Evolutionary conservation across 2,329 filamentous ascomycete species (phyloP).

Genomic region (Seiridium cupressi): DNA sequence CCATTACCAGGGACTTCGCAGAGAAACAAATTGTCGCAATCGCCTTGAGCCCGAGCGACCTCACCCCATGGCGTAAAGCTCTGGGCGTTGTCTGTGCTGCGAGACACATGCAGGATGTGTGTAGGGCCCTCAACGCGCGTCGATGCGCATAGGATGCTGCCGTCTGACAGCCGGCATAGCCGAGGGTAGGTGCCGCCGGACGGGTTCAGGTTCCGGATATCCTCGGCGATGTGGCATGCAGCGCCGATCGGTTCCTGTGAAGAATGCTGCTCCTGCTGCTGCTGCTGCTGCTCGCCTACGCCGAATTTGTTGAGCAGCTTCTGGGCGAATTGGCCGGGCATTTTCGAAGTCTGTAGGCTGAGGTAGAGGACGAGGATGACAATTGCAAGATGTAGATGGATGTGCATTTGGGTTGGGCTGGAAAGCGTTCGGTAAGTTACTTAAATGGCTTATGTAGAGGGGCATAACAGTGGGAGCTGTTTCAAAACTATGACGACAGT

Average conservation of each 20-base stretch:
- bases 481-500: background rate
- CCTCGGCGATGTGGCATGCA: constrained; percentile 4
- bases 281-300: constrained; percentile 5
- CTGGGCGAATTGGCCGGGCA: constrained; percentile 7
- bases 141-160: constrained; percentile 42
- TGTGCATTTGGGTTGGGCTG: background rate
- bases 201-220: constrained; percentile 36
- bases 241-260: background rate
- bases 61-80: constrained; percentile 39
- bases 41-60: constrained; percentile 38
- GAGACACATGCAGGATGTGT: constrained; percentile 39
- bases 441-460: background rate
- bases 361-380: background rate
- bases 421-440: background rate
- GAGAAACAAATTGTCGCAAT: constrained; percentile 46
- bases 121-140: constrained; percentile 36
- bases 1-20: constrained; percentile 33
- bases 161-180: constrained; percentile 40
- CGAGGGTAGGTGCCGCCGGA: constrained; percentile 44
- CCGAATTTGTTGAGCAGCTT: constrained; percentile 12
- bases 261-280: background rate
- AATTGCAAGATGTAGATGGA: background rate
- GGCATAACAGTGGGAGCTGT: background rate
- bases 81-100: constrained; percentile 40
- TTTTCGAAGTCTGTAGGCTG: background rate